These are phyloP conservation scores for Spinellus fusiger DNA, from an alignment of 192 early-diverging fungal species.

Conservation along the genomic window DNA sequence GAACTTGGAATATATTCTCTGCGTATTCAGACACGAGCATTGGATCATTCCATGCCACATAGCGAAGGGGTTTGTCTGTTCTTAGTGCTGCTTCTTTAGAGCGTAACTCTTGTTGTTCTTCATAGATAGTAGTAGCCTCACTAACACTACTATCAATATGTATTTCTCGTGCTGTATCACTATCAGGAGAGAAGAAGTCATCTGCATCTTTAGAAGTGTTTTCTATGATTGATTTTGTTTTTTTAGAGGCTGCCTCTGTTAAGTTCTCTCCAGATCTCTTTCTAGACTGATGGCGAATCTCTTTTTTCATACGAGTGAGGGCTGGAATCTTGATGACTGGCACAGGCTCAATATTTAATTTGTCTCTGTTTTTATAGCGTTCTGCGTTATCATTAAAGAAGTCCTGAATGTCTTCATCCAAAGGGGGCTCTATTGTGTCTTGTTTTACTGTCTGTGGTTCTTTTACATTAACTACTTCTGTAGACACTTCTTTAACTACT, in stretches of 20 bases:
- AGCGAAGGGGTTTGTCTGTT: background rate
- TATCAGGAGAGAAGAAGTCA: too few relatives aligned
- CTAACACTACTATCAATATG: too few relatives aligned
- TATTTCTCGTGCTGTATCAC: too few relatives aligned
- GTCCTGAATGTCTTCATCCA: background rate
- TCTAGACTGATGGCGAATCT: too few relatives aligned
- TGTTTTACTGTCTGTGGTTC: background rate
- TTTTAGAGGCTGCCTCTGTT: background rate
- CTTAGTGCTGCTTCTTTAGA: background rate
- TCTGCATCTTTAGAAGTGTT: background rate
- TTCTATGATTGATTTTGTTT: background rate
- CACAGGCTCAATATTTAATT: background rate
- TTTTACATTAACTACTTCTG: background rate
- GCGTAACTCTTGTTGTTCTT: background rate
- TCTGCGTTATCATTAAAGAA: background rate
- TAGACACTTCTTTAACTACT: background rate
- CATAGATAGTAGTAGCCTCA: too few relatives aligned
- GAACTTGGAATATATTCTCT: constrained; percentile 85
- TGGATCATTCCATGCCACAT: constrained; percentile 72
- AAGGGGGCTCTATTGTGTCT: background rate
- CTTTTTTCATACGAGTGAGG: too few relatives aligned
- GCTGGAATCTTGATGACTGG: background rate
- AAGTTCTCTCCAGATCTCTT: too few relatives aligned
- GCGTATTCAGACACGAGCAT: constrained; percentile 94
- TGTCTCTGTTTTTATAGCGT: background rate